phyloP scores from a whole-genome alignment of 768 basidiomycete species.

The Chlorophyllum brunneum region DNA sequence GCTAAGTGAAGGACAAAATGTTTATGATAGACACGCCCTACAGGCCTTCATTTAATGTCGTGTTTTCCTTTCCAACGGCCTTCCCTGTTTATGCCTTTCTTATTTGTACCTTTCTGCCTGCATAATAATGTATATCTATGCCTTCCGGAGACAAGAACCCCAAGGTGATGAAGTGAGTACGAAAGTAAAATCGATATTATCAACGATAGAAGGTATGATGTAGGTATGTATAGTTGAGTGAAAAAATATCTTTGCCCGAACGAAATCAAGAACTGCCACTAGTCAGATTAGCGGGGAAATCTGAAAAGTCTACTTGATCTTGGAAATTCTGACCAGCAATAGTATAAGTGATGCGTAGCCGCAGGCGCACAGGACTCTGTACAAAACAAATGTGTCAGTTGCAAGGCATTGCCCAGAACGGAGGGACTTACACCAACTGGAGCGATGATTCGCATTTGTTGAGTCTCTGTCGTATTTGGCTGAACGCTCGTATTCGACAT shows the following conservation, averaged over 20 bases:
- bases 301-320: slow-evolving; percentile 93
- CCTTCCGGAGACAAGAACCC: background rate
- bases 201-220: slow-evolving; percentile 2
- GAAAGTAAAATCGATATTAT: background rate
- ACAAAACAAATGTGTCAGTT: slow-evolving; percentile 10
- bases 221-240: background rate
- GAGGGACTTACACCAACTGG: slow-evolving; percentile 71
- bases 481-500: slow-evolving; percentile 85
- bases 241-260: background rate
- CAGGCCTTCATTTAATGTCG: slow-evolving; percentile 71
- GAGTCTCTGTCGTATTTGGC: slow-evolving; percentile 83
- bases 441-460: slow-evolving; percentile 91
- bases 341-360: slow-evolving; percentile 80
- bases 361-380: slow-evolving; percentile 79
- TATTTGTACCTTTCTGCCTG: background rate
- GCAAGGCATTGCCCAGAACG: background rate
- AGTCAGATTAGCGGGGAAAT: slow-evolving; percentile 79
- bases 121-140: slow-evolving; percentile 3
- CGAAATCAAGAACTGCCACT: slow-evolving; percentile 33
- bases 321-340: slow-evolving; percentile 66
- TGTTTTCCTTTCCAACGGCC: background rate
- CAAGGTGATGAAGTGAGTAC: background rate
- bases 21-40: slow-evolving; percentile 80
- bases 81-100: background rate
- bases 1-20: slow-evolving; percentile 86